Percentiles rank a stretch among this genome's conserved stretches.
Conservation (phyloP, 345 rosid genomes). For the Acer yangbiense region DNA sequence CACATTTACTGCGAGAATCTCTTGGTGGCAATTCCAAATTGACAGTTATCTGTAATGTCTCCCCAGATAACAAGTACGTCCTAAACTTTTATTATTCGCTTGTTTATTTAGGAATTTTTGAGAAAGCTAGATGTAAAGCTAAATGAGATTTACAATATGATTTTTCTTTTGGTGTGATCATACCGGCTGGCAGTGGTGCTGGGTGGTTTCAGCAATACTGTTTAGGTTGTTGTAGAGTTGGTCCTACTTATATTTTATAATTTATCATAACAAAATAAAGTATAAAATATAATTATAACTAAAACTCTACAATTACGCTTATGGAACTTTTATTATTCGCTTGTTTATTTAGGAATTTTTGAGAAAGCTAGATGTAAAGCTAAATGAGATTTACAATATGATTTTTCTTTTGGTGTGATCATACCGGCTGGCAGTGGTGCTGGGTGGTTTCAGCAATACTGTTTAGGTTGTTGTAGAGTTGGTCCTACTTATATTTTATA, state of each 20-base stretch:
- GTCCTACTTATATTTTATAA: too few relatives aligned
- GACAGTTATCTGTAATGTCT: conserved; percentile 77
- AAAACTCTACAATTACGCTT: too few relatives aligned
- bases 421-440: neutral
- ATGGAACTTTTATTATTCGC: neutral
- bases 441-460: neutral
- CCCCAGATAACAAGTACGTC: conserved; percentile 64
- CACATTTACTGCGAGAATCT: conserved; percentile 80
- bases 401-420: too few relatives aligned
- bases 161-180: too few relatives aligned
- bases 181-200: neutral
- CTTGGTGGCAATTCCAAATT: conserved; percentile 98
- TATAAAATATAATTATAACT: too few relatives aligned
- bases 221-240: too few relatives aligned
- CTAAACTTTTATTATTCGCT: neutral
- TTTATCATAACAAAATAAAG: too few relatives aligned
- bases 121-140: neutral
- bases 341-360: conserved; percentile 9
- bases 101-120: conserved; percentile 9
- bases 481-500: too few relatives aligned
- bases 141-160: neutral
- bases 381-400: neutral
- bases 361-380: neutral
- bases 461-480: too few relatives aligned
- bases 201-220: neutral